Conservation (phyloP, 345 rosid species). For the Pelargonium nanum region DNA sequence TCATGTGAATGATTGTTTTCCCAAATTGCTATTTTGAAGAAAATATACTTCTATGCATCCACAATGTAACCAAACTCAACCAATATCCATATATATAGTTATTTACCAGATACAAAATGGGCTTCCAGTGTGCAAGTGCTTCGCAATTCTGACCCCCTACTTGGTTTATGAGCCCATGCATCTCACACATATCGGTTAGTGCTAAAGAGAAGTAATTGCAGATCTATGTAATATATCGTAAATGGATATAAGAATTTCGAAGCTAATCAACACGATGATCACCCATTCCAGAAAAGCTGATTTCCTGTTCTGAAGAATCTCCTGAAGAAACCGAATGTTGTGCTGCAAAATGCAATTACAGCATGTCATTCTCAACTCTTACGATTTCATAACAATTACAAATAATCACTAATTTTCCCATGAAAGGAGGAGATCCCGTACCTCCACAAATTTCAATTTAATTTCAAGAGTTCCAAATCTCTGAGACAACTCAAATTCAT, state of each 20-base stretch:
- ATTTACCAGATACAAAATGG: too few species aligned
- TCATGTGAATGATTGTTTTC: too few species aligned
- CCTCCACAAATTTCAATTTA: conserved; percentile 91
- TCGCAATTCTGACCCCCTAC: background rate
- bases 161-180: too few species aligned
- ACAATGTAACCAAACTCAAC: too few species aligned
- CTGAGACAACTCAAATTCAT: conserved; percentile 76
- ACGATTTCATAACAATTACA: background rate
- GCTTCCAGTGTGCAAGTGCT: background rate
- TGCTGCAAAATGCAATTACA: conserved; percentile 44
- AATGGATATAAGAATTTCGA: conserved; percentile 61
- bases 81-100: too few species aligned
- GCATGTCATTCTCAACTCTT: too few species aligned
- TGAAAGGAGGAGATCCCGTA: conserved; percentile 13
- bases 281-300: conserved; percentile 95
- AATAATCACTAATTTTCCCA: background rate
- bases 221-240: conserved; percentile 33
- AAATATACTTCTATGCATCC: too few species aligned
- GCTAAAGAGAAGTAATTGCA: too few species aligned
- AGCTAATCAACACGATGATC: conserved; percentile 70
- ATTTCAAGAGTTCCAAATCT: conserved; percentile 90
- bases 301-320: conserved; percentile 89
- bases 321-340: conserved; percentile 85
- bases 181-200: too few species aligned
- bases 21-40: too few species aligned